Evolutionary conservation across 2,329 filamentous ascomycete genomes (phyloP).

Genomic region (Tolypocladium sp.): DNA sequence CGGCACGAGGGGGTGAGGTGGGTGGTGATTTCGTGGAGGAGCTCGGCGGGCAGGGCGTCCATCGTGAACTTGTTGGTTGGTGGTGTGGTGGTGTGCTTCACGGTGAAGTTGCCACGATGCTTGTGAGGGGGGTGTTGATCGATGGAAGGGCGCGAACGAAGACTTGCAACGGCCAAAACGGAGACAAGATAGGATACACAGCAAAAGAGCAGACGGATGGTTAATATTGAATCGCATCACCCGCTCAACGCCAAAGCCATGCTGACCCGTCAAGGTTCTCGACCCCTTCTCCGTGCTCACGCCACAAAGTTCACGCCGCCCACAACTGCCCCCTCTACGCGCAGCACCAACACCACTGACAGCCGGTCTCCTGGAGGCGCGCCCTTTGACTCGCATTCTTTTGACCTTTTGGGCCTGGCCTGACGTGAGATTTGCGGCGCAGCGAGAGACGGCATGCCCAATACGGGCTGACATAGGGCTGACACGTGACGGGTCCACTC

Average conservation of each 20-base stretch:
- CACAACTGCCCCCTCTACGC: not conserved
- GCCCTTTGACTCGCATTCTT: not conserved
- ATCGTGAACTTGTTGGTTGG: conserved; percentile 10
- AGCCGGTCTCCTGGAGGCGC: not conserved
- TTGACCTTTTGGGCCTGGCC: not conserved
- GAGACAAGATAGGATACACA: not conserved
- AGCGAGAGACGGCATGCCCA: not conserved
- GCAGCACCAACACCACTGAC: not conserved
- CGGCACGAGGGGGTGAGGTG: conserved; percentile 12
- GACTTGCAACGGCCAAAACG: not conserved
- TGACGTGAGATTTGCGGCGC: not conserved
- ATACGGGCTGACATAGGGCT: not conserved
- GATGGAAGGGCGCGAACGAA: not conserved
- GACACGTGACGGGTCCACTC: not conserved
- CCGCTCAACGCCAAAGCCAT: not conserved
- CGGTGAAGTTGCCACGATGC: not conserved
- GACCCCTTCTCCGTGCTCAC: not conserved
- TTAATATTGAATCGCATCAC: not conserved
- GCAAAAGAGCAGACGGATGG: not conserved
- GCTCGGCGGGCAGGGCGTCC: conserved; percentile 19
- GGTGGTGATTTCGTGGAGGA: conserved; percentile 18
- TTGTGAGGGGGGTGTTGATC: not conserved
- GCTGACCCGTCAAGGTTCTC: not conserved
- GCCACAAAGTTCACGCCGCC: not conserved
- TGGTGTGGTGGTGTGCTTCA: not conserved